A percentile compares a stretch with the other conserved stretches of the same genome.
Conservation (phyloP, 169 alveolate species). For the Babesia bigemina region DNA sequence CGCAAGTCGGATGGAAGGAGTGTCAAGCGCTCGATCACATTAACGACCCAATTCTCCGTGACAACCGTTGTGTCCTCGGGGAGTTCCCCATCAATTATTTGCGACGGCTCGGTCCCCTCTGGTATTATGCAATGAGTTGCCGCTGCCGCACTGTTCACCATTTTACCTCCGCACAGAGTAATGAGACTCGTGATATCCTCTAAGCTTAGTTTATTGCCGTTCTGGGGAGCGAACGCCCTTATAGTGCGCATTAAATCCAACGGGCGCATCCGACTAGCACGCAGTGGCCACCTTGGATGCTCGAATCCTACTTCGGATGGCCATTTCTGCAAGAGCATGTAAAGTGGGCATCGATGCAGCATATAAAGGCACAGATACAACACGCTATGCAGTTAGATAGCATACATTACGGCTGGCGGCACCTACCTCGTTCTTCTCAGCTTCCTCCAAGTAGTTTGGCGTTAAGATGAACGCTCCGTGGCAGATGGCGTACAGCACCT, state of each 20-base stretch:
- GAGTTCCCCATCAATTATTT: not conserved
- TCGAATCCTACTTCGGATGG: conserved; percentile 19
- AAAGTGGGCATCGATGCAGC: not conserved
- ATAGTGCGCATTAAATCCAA: not conserved
- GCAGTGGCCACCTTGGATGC: conserved; percentile 31
- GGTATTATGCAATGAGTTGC: conserved; percentile 9
- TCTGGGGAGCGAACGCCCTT: not conserved
- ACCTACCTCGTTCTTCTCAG: conserved; percentile 13
- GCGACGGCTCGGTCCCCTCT: not conserved
- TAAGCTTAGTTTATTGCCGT: conserved; percentile 1
- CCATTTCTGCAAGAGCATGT: conserved; percentile 15
- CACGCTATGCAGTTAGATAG: not conserved
- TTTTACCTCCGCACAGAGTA: not conserved
- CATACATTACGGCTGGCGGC: too few species aligned
- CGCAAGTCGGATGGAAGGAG: conserved; percentile 9
- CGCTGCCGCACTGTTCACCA: not conserved
- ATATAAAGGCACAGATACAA: not conserved
- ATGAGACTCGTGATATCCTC: not conserved
- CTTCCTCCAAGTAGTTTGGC: conserved; percentile 11
- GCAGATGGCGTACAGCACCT: conserved; percentile 34
- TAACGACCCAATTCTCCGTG: conserved; percentile 13
- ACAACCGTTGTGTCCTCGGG: not conserved
- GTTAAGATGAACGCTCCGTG: conserved; percentile 28
- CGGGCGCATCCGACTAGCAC: not conserved
- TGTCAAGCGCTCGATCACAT: conserved; percentile 3